Percentiles rank a stretch among this genome's conserved stretches.
Conservation (phyloP, 441 rosid species). For the Gossypium gossypioides region DNA sequence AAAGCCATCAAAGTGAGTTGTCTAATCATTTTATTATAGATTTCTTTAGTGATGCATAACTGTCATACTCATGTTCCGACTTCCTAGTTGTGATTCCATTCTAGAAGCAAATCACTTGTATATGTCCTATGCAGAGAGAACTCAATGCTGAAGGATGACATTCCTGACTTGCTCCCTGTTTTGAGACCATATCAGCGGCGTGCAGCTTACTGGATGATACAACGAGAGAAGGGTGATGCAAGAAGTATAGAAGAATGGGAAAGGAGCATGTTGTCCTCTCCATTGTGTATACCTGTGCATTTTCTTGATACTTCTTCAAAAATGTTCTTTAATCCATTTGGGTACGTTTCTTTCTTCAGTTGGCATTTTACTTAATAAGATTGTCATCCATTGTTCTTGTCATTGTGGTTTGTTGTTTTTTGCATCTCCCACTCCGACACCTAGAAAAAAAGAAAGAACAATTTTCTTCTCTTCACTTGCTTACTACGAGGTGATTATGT, state of each 20-base stretch:
- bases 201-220: constrained; percentile 93
- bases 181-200: constrained; percentile 91
- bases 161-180: constrained; percentile 64
- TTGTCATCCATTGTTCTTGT: background rate
- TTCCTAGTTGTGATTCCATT: constrained; percentile 5
- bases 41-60: constrained; percentile 6
- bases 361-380: constrained; percentile 5
- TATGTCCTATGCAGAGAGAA: constrained; percentile 39
- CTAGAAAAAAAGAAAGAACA: background rate
- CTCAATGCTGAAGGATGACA: constrained; percentile 53
- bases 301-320: constrained; percentile 56
- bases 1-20: constrained; percentile 80
- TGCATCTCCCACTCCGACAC: background rate
- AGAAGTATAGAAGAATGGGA: constrained; percentile 27
- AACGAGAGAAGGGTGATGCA: constrained; percentile 61
- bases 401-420: background rate
- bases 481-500: constrained; percentile 19
- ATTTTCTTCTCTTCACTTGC: background rate
- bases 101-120: constrained; percentile 3
- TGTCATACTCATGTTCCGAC: background rate
- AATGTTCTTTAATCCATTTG: constrained; percentile 92
- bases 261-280: constrained; percentile 47
- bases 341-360: constrained; percentile 35
- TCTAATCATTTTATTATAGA: background rate
- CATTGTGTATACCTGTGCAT: constrained; percentile 52